Evolutionary conservation across 495 filamentous ascomycete species (phyloP).

Genomic region (Penicillium flavigenum): DNA sequence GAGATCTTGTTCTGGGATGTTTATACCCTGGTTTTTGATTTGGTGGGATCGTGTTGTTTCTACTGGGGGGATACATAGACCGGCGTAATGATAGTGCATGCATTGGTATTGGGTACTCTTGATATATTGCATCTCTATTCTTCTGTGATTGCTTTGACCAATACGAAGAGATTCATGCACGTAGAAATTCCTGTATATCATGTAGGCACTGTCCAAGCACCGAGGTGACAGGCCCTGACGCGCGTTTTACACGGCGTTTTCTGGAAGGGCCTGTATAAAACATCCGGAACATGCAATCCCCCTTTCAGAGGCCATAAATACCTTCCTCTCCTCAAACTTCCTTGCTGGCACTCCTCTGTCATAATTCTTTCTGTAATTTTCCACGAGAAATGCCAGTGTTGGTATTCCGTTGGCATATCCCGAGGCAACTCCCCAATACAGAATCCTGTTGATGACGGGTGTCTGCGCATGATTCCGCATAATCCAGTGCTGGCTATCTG

Average conservation of each 20-base stretch:
- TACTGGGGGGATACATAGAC: conserved; percentile 7
- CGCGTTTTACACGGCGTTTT: not conserved
- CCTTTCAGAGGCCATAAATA: not conserved
- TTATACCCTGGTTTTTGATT: conserved; percentile 9
- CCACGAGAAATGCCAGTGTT: too few species aligned
- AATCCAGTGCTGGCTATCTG: not conserved
- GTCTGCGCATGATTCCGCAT: not conserved
- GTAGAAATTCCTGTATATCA: not conserved
- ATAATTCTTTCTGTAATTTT: not conserved
- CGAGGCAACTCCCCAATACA: not conserved
- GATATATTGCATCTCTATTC: not conserved
- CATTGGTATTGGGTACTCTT: not conserved
- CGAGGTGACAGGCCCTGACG: not conserved
- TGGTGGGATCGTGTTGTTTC: not conserved
- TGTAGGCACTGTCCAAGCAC: not conserved
- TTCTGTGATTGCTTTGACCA: not conserved
- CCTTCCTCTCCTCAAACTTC: not conserved
- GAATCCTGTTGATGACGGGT: not conserved
- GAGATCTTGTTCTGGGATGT: conserved; percentile 1
- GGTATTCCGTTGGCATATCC: not conserved
- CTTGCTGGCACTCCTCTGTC: not conserved
- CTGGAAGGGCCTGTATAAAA: not conserved
- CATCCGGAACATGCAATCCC: not conserved
- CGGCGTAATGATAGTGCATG: conserved; percentile 8
- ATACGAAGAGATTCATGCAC: too few species aligned